A percentile compares a stretch with the other conserved stretches of the same genome.
phyloP scores from a whole-genome alignment of 169 alveolate genomes.

The Perkinsus chesapeaki region DNA sequence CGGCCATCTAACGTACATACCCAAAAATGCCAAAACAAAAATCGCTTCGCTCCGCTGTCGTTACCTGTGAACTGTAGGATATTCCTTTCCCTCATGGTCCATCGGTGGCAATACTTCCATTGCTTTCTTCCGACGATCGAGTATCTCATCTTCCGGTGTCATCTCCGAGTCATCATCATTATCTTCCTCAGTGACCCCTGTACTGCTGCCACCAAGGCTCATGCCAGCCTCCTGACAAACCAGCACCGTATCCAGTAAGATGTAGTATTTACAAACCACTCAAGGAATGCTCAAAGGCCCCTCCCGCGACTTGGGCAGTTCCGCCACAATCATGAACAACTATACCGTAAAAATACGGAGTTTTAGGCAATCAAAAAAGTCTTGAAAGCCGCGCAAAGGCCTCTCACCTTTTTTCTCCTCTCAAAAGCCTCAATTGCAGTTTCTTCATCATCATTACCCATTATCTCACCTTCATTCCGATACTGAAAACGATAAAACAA shows the following conservation, averaged over 20 bases:
- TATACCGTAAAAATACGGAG: too few relatives aligned
- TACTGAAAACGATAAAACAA: not conserved
- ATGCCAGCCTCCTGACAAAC: not conserved
- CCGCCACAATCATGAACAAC: too few relatives aligned
- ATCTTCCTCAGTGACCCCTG: not conserved
- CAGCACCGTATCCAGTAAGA: too few relatives aligned
- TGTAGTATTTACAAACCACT: too few relatives aligned
- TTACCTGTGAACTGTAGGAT: not conserved
- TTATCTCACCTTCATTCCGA: not conserved
- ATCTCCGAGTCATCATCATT: not conserved
- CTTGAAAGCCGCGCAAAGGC: too few relatives aligned
- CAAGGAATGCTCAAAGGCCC: too few relatives aligned
- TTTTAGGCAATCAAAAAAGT: too few relatives aligned
- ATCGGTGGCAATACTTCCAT: not conserved
- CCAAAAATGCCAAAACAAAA: not conserved
- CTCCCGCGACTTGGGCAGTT: too few relatives aligned
- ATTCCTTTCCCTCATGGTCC: not conserved
- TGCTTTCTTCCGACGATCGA: not conserved
- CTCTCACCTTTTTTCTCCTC: not conserved
- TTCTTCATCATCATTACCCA: not conserved
- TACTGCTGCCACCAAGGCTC: not conserved
- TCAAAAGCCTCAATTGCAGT: not conserved
- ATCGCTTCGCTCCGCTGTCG: not conserved
- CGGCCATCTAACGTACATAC: not conserved
- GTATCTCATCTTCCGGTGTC: not conserved